These are phyloP conservation scores for Suhomyces canberraensis DNA, from an alignment of 805 yeast genomes.

Conservation along the genomic window DNA sequence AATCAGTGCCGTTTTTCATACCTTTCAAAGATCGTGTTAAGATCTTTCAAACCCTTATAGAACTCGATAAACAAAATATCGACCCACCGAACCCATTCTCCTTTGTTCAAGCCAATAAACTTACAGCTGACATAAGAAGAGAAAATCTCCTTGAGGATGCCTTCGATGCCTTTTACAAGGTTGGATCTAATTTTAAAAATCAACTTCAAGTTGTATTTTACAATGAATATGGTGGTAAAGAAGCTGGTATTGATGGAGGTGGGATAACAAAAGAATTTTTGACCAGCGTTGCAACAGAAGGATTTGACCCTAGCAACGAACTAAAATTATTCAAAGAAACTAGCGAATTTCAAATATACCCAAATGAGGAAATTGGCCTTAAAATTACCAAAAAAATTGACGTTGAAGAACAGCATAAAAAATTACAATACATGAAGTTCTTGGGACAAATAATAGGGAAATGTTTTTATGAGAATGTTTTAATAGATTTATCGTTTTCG, in stretches of 20 bases:
- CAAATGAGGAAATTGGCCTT: constrained; percentile 55
- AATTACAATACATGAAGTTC: constrained; percentile 46
- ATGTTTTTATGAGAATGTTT: constrained; percentile 77
- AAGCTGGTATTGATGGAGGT: constrained; percentile 96
- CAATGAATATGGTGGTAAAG: constrained; percentile 65
- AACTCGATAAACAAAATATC: constrained; percentile 43
- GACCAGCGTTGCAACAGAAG: constrained; percentile 67
- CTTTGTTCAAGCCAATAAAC: constrained; percentile 18
- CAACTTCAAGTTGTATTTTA: constrained; percentile 62
- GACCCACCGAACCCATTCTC: constrained; percentile 11
- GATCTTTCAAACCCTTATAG: constrained; percentile 63
- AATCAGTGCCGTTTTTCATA: constrained; percentile 73
- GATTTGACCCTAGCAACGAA: constrained; percentile 44
- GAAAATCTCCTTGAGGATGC: constrained; percentile 76
- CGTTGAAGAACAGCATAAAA: constrained; percentile 21
- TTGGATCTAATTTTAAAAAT: constrained; percentile 56
- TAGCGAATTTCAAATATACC: constrained; percentile 62
- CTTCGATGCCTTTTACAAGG: constrained; percentile 49
- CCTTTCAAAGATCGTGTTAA: constrained; percentile 72
- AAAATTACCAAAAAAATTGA: constrained; percentile 31
- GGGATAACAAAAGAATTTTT: constrained; percentile 91
- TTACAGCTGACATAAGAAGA: constrained; percentile 60
- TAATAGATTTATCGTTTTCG: constrained; percentile 81
- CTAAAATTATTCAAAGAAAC: constrained; percentile 41
- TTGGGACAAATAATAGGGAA: constrained; percentile 85